Conservation (phyloP, 129 eudicot species). For the Lactuca saligna region DNA sequence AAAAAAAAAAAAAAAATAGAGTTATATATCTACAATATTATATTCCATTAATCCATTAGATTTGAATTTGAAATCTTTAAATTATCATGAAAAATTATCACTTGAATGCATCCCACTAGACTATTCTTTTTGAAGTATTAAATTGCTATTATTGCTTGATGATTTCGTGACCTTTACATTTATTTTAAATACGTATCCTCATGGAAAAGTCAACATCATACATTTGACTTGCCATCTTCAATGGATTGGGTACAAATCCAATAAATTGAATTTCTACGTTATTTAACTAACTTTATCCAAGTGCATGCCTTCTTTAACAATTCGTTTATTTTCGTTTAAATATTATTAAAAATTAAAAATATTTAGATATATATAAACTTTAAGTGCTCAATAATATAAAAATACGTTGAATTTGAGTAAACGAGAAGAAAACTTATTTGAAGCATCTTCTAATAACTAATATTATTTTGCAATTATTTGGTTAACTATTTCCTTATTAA, state of each 20-base stretch:
- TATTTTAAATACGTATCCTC: slow-evolving; percentile 1
- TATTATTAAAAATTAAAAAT: not conserved
- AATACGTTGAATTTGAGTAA: not conserved
- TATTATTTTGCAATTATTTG: not conserved
- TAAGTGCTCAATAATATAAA: not conserved
- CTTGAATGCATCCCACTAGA: not conserved
- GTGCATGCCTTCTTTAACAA: slow-evolving; percentile 11
- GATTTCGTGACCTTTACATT: not conserved
- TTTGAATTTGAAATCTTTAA: not conserved
- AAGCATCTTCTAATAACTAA: not conserved
- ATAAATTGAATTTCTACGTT: not conserved
- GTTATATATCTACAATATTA: not conserved
- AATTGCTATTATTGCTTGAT: not conserved
- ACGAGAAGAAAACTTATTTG: not conserved
- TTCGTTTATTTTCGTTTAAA: not conserved
- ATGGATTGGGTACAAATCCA: slow-evolving; percentile 30
- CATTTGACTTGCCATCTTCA: slow-evolving; percentile 25
- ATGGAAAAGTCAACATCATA: slow-evolving; percentile 6
- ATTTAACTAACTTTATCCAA: slow-evolving; percentile 32
- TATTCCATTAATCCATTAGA: not conserved
- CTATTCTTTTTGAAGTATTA: not conserved
- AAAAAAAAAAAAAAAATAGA: too few relatives aligned
- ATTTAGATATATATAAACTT: not conserved
- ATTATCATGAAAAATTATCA: not conserved
- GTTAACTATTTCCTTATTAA: not conserved